Evolutionary conservation across 179 eudicot species (phyloP).

Genomic region (Carnegiea gigantea): DNA sequence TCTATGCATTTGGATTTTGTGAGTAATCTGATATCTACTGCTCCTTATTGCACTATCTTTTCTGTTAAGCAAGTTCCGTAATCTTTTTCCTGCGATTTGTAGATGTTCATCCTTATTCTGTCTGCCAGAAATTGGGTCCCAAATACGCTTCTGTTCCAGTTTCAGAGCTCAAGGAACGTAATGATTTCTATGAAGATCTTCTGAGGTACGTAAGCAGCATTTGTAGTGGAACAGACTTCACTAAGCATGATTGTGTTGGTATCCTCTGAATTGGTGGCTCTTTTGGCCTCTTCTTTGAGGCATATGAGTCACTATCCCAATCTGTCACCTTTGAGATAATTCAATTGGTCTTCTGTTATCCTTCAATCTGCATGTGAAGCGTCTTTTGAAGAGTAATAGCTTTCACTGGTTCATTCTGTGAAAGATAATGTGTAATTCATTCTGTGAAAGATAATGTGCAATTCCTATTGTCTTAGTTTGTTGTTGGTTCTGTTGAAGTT

Average conservation of each 20-base stretch:
- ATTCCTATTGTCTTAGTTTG: background rate
- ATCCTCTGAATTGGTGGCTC: background rate
- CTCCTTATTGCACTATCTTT: background rate
- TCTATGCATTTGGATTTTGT: slow-evolving; percentile 51
- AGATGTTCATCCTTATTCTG: slow-evolving; percentile 88
- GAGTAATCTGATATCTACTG: slow-evolving; percentile 24
- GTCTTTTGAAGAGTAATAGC: background rate
- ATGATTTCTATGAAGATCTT: slow-evolving; percentile 75
- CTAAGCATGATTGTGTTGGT: background rate
- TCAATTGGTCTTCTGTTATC: background rate
- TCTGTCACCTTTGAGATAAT: too few species aligned
- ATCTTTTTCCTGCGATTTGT: slow-evolving; percentile 14
- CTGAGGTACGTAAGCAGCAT: slow-evolving; percentile 59
- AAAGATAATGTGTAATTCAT: background rate
- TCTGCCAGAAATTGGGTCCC: slow-evolving; percentile 79
- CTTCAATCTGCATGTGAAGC: background rate
- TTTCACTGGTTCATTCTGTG: background rate
- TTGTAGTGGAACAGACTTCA: background rate
- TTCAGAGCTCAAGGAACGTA: slow-evolving; percentile 57
- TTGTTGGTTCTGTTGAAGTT: too few species aligned
- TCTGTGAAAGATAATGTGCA: background rate
- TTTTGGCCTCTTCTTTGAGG: background rate
- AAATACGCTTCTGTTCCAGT: slow-evolving; percentile 73
- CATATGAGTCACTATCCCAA: background rate
- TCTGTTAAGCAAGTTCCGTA: background rate